Base-by-base conservation (phyloP, 2,329 filamentous ascomycete species). In the Ceratocystis smalleyi region DNA sequence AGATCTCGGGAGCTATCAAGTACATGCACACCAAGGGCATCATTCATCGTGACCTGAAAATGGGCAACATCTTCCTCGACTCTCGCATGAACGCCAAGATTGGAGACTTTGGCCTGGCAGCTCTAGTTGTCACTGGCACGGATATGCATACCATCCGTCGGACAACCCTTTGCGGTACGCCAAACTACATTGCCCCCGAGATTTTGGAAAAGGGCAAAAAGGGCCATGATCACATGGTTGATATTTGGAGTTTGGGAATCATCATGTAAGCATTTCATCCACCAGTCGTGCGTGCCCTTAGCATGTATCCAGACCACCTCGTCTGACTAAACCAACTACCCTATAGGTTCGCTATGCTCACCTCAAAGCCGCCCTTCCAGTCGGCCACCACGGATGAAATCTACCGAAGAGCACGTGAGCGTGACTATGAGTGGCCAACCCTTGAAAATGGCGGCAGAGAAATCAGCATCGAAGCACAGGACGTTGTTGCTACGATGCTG, bases 181-280 rank as follows among this genome's bases (percentile, higher is more conserved):
- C 94, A 1, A 99, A 99, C 74, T 99, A 99, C 73, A 96, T 99
- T 69, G 94, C 94, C 0, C 94, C 94, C 0, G 94, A 99, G 72
- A 96, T 99, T 67, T 76, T 99, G 62, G 89, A 96, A 71, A 96
- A 94, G 78, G 89, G 88, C 43, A 94, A 89, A 72, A 90, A 92
- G 70, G 94, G 94, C 0, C 94, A 99, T 73, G 94, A 96, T 69
- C 91, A 97, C 72, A 96, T 95, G 78, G 94, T 99, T 2, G 94
- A 99, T 73, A 89, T 99, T 64, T 99, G 95, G 95, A 96, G 92
- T 55, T 80, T 99, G 72, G 94, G 95, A 22, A 94, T 99, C 69
- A 99, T 99, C 73, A 91, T 95, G 85, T 91, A 77, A 77, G 84
- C n/a, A 8, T 7, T 59, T 32, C 10, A 8, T 27, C 51, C n/a